Base-by-base conservation (phyloP, 345 rosid species). In the Brassica juncea region DNA sequence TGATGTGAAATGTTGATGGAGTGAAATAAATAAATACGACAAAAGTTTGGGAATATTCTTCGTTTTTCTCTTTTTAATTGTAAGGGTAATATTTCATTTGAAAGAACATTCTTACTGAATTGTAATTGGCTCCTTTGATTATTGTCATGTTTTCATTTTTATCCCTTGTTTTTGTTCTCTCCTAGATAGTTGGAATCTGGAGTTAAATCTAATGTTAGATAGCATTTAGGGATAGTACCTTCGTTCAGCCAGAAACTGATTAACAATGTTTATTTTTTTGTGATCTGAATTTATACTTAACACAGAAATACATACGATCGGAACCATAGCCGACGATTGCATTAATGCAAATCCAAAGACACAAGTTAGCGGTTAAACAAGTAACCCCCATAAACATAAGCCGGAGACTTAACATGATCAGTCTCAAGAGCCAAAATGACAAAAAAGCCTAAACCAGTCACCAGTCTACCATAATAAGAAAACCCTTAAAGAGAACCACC, bases 1-100 rank as follows among this genome's bases (percentile, higher is more conserved):
- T 83, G 83, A 83, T 60, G 32, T 71, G 71, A 66, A 3, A 37
- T 52, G 2, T 52, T 52, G 57, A 21, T 52, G 57, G 8, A 0
- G n/a, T 8, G 1, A 32, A 66, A 7, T 14, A 28, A 52, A 37
- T 69, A 8, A 52, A n/a, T 52, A 52, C 57, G 57, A 52, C 21
- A 52, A 52, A 52, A 52, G 0, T n/a, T 52, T 8, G 57, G 57
- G 57, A 52, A 52, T 52, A 52, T 52, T 52, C 21, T 52, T n/a
- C 21, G n/a, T 52, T n/a, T 49, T 49, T 5, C 19, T n/a, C 6
- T 47, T 4, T 47, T 14, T 49, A 52, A 4, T n/a, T 52, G 21
- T 52, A 19, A 19, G 21, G 21, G 21, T 19, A 52, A 52, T 52
- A 4, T n/a, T 5, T n/a, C 8, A 5, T 52, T n/a, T n/a, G 57